Base-by-base conservation (phyloP, 805 yeast species). In the Hanseniaspora nectarophila region DNA sequence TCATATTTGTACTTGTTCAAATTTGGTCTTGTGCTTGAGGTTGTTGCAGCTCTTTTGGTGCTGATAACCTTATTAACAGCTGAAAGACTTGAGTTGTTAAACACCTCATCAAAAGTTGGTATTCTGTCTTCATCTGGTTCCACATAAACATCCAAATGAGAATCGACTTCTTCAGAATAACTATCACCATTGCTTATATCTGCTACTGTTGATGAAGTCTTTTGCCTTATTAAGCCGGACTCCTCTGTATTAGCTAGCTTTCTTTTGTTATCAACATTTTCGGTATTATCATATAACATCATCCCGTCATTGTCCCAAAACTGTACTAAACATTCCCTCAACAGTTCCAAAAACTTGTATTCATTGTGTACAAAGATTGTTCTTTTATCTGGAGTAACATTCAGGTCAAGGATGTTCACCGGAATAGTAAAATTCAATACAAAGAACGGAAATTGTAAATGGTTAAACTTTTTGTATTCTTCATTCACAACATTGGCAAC, bases 381-480 rank as follows among this genome's bases (percentile, higher is more conserved):
- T 49, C 90, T 71, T 62, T 92, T 92, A 63, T 92, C 97, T 0
- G 98, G 97, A 0, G 95, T 81, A 1, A 92, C 84, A 64, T 92
- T 92, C 18, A 92, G 73, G 66, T 92, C 98, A n/a, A 82, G 55
- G 35, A 70, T 68, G 24, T 61, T 59, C 0, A 83, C 71, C 38
- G 75, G 72, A 5, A 86, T 61, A 13, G 61, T 59, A 20, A 92
- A 57, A 63, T 92, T 73, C 2, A 86, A 58, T 2, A 87, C 70
- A 45, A 84, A 70, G 10, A 78, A 76, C 0, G 97, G 97, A 49
- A 63, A 73, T 60, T 88, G 96, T 4, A 80, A 70, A 58, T 77
- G 74, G 57, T 88, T 89, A 64, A 75, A 86, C 34, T 72, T 70
- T 56, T 77, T 79, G 67, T 85, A 92, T 1, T 77, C 74, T 54